Conservation (phyloP, 306 rosid genomes). For the Dalbergia oliveri region DNA sequence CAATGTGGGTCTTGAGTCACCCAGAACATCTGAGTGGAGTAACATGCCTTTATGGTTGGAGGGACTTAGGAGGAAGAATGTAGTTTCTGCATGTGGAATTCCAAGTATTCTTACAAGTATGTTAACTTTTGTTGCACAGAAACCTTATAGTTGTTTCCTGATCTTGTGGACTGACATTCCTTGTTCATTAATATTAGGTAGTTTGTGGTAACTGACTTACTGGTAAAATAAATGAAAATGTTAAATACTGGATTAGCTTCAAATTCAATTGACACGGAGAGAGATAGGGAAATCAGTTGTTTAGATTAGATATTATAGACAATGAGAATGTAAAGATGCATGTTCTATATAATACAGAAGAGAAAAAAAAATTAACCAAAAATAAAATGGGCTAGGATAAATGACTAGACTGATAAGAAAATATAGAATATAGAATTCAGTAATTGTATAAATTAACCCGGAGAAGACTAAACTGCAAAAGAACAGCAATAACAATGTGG, state of each 20-base stretch:
- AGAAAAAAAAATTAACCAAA: background rate
- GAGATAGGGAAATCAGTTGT: background rate
- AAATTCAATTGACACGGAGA: background rate
- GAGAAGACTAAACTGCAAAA: too few species aligned
- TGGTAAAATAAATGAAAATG: slow-evolving; percentile 21
- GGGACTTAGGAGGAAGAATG: slow-evolving; percentile 74
- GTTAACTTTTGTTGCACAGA: slow-evolving; percentile 34
- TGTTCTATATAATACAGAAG: background rate
- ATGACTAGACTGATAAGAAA: background rate
- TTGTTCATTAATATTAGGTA: slow-evolving; percentile 13
- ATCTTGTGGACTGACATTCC: background rate
- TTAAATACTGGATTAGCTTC: background rate
- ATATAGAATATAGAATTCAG: background rate
- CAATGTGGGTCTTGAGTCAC: slow-evolving; percentile 75
- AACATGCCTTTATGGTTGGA: slow-evolving; percentile 79
- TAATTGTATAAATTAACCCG: background rate
- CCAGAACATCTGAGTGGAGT: slow-evolving; percentile 78
- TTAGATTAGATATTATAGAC: background rate
- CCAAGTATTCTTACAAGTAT: slow-evolving; percentile 93
- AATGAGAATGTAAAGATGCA: slow-evolving; percentile 15
- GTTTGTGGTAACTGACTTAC: background rate
- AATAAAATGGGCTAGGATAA: background rate
- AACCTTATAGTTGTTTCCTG: slow-evolving; percentile 23
- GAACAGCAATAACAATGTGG: too few species aligned
- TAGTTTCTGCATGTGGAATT: slow-evolving; percentile 86